Percentiles rank a stretch among this genome's conserved stretches.
Conservation (phyloP, 148 eudicot species). For the Amaranthus cruentus region DNA sequence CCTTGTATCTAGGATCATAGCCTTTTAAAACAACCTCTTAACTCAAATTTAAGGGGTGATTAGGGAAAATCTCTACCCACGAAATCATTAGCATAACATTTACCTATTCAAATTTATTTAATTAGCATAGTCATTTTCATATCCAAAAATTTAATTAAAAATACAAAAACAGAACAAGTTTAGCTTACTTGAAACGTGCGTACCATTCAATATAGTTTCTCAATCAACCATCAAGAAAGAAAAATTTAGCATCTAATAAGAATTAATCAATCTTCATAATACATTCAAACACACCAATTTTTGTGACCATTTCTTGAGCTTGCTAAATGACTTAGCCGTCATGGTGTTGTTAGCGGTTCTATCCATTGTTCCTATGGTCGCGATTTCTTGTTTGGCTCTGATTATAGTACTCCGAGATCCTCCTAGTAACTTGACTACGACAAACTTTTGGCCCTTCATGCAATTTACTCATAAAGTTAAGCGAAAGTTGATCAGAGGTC, state of each 20-base stretch:
- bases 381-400: background rate
- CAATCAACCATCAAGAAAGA: too few relatives aligned
- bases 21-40: background rate
- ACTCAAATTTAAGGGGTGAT: too few relatives aligned
- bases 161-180: background rate
- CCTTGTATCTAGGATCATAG: background rate
- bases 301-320: background rate
- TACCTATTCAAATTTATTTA: background rate
- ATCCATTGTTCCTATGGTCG: background rate
- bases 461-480: background rate
- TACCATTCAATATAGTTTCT: background rate
- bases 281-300: background rate
- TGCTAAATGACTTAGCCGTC: background rate
- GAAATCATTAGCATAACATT: background rate
- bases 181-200: background rate
- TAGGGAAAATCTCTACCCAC: too few relatives aligned
- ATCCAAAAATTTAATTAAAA: background rate
- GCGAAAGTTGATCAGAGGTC: background rate
- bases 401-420: background rate
- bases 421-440: background rate
- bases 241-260: too few relatives aligned
- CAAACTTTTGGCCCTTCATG: slow-evolving; percentile 8
- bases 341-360: slow-evolving; percentile 3
- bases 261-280: background rate
- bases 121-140: background rate